phyloP scores from a whole-genome alignment of 1,139 yeast species.

The Pichia sp. region DNA sequence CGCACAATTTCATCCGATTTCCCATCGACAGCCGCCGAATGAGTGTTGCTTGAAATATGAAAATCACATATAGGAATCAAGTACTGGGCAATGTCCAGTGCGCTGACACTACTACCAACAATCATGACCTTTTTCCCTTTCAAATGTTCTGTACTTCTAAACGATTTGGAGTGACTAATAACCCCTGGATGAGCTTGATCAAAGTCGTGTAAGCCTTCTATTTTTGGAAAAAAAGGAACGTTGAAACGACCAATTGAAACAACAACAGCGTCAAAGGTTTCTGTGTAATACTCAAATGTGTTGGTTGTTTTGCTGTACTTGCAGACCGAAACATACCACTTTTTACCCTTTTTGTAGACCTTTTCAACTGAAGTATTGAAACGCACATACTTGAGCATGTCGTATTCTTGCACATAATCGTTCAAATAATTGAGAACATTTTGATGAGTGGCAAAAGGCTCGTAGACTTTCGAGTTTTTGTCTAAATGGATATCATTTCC shows the following conservation, averaged over 20 bases:
- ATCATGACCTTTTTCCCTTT: conserved; percentile 42
- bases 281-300: conserved; percentile 34
- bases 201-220: conserved; percentile 41
- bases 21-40: neutral
- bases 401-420: conserved; percentile 33
- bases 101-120: conserved; percentile 50
- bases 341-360: conserved; percentile 27
- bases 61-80: conserved; percentile 36
- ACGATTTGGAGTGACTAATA: conserved; percentile 41
- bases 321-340: conserved; percentile 22
- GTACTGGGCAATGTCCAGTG: conserved; percentile 50
- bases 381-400: conserved; percentile 36
- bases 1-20: neutral
- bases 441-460: conserved; percentile 38
- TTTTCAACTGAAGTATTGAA: conserved; percentile 40
- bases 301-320: conserved; percentile 20
- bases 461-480: conserved; percentile 36
- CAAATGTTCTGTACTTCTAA: conserved; percentile 36
- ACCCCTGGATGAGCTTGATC: conserved; percentile 37
- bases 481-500: conserved; percentile 12
- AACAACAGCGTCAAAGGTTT: conserved; percentile 41
- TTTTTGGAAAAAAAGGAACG: conserved; percentile 44
- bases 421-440: conserved; percentile 30
- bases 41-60: conserved; percentile 5
- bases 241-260: conserved; percentile 45